Evolutionary conservation across 257 asterid genomes (phyloP).

Genomic region (Rehmannia glutinosa): DNA sequence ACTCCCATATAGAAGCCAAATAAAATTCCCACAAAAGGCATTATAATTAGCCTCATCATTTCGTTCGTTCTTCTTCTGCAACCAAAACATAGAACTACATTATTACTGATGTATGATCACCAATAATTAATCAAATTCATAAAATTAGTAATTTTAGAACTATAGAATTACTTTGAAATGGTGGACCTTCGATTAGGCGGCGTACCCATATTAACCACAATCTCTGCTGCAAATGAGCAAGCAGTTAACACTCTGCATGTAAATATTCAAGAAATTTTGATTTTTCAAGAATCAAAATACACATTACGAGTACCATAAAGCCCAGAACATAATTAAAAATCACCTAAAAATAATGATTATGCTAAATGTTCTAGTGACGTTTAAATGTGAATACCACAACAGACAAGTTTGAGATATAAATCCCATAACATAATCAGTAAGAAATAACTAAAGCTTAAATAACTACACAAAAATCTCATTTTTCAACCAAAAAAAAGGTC

Average conservation of each 20-base stretch:
- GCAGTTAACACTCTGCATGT: constrained; percentile 6
- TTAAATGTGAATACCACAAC: background rate
- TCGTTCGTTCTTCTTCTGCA: constrained; percentile 57
- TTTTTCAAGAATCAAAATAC: background rate
- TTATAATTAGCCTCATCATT: constrained; percentile 47
- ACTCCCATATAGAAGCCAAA: constrained; percentile 60
- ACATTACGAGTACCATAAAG: background rate
- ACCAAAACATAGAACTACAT: constrained; percentile 7
- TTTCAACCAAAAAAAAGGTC: background rate
- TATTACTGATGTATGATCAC: background rate
- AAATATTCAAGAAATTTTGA: background rate
- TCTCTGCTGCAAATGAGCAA: constrained; percentile 12
- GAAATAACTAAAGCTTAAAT: background rate
- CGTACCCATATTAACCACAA: constrained; percentile 27
- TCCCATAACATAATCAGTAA: background rate
- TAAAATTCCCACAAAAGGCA: constrained; percentile 48
- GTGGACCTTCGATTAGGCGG: constrained; percentile 27
- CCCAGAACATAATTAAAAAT: background rate
- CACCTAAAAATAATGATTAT: no score
- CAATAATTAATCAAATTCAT: background rate
- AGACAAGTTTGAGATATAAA: background rate
- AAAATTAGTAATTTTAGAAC: background rate
- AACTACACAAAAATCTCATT: background rate
- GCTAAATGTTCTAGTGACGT: background rate
- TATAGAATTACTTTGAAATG: constrained; percentile 8